These are phyloP conservation scores for Trypanosoma mega DNA, from an alignment of 208 protist species.

Conservation along the genomic window DNA sequence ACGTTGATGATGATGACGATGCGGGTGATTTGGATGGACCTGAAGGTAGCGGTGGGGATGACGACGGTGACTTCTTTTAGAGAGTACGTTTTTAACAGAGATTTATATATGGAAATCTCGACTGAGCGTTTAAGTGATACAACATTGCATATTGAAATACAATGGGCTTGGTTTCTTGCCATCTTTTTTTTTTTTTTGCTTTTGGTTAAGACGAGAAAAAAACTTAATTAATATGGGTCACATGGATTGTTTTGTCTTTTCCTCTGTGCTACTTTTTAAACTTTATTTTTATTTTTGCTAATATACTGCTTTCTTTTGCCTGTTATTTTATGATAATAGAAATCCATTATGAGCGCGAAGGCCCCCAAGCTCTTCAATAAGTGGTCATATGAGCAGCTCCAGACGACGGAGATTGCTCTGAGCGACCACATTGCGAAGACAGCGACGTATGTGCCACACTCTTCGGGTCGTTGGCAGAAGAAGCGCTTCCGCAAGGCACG, in stretches of 20 bases:
- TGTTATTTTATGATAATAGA: background rate
- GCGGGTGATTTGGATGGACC: slow-evolving; percentile 39
- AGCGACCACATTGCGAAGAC: slow-evolving; percentile 98
- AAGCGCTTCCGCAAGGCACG: slow-evolving; percentile 99
- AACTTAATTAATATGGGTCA: too few relatives aligned
- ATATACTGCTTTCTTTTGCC: background rate
- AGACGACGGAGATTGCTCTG: slow-evolving; percentile 88
- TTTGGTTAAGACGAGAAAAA: background rate
- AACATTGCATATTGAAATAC: background rate
- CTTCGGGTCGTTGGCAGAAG: slow-evolving; percentile 96
- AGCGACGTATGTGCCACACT: slow-evolving; percentile 97
- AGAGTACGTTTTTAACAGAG: background rate
- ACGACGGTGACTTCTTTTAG: slow-evolving; percentile 54
- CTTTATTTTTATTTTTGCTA: slow-evolving; percentile 3
- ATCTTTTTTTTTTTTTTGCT: background rate
- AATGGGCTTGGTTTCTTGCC: background rate
- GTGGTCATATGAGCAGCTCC: slow-evolving; percentile 86
- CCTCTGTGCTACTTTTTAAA: background rate
- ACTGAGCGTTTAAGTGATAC: background rate
- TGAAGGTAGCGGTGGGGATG: slow-evolving; percentile 40
- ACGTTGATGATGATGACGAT: slow-evolving; percentile 70
- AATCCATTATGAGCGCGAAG: slow-evolving; percentile 52
- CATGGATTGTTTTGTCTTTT: background rate
- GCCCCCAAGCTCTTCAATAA: slow-evolving; percentile 91
- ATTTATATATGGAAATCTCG: background rate